Percentiles rank a stretch among this genome's conserved stretches.
Evolutionary conservation across 2,329 filamentous ascomycete species (phyloP).

Genomic region (Fusarium incarnatum): DNA sequence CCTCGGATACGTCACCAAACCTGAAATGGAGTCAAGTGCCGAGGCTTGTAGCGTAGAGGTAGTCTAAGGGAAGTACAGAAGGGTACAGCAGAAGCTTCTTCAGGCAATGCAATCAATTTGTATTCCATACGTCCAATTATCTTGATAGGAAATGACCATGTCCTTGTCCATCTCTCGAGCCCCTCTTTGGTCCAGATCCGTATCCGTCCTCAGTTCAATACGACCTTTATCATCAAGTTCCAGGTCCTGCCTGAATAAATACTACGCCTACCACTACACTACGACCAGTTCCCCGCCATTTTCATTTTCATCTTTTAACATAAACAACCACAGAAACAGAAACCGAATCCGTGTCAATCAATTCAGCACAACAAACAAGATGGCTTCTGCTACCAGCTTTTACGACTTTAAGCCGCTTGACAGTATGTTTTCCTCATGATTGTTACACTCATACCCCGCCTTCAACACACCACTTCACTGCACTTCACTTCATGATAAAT

Average conservation of each 20-base stretch:
- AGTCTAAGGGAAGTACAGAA: not conserved
- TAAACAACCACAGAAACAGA: slow-evolving; percentile 4
- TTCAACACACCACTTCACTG: not conserved
- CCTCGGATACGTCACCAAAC: slow-evolving; percentile 38
- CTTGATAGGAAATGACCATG: not conserved
- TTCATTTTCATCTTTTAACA: slow-evolving; percentile 32
- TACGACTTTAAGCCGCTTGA: slow-evolving; percentile 88
- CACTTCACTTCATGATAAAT: not conserved
- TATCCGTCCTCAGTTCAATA: not conserved
- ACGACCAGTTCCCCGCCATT: slow-evolving; percentile 28
- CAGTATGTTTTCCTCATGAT: slow-evolving; percentile 66
- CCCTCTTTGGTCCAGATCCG: slow-evolving; percentile 16
- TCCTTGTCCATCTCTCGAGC: slow-evolving; percentile 27
- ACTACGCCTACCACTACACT: slow-evolving; percentile 1
- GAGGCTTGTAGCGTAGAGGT: slow-evolving; percentile 38
- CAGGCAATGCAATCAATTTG: slow-evolving; percentile 9
- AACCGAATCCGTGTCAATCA: not conserved
- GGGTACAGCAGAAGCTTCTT: slow-evolving; percentile 10
- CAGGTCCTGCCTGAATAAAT: slow-evolving; percentile 35
- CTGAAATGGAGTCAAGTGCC: slow-evolving; percentile 38
- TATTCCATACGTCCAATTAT: not conserved
- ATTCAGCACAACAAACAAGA: slow-evolving; percentile 41
- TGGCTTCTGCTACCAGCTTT: slow-evolving; percentile 65
- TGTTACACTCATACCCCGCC: not conserved
- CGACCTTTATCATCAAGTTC: slow-evolving; percentile 11